phyloP scores from a whole-genome alignment of 2,329 filamentous ascomycete species.

The Aspergillus floridensis region DNA sequence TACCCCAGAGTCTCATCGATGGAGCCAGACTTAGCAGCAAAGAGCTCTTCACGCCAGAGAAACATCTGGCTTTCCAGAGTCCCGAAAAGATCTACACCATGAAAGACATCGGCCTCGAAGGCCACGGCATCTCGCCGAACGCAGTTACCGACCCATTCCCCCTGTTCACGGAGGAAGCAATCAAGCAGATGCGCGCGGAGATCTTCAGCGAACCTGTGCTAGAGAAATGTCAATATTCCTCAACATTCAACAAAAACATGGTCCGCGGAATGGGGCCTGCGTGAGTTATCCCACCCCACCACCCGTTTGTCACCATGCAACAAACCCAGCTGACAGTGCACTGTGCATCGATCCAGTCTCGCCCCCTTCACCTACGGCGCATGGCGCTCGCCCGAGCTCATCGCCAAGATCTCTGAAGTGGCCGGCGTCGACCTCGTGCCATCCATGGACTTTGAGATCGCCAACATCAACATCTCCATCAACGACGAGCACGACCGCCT shows the following conservation, averaged over 20 bases:
- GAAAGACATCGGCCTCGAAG: conserved; percentile 51
- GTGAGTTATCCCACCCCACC: conserved; percentile 40
- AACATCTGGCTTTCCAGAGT: conserved; percentile 54
- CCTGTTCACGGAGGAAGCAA: conserved; percentile 60
- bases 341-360: conserved; percentile 37
- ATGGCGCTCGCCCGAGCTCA: conserved; percentile 55
- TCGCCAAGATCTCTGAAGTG: conserved; percentile 54
- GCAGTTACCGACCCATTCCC: conserved; percentile 63
- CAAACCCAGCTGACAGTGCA: no score
- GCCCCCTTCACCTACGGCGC: conserved; percentile 61
- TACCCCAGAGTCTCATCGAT: conserved; percentile 16
- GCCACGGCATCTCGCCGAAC: conserved; percentile 57
- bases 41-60: conserved; percentile 48
- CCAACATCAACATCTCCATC: neutral
- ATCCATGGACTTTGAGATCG: conserved; percentile 46
- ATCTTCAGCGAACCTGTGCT: conserved; percentile 56
- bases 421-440: conserved; percentile 60
- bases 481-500: conserved; percentile 40
- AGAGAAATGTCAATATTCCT: conserved; percentile 56
- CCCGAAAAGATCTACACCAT: conserved; percentile 55
- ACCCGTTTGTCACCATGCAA: neutral
- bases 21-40: neutral
- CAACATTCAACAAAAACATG: conserved; percentile 51
- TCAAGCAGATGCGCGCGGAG: conserved; percentile 59
- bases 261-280: conserved; percentile 53